phyloP scores from a whole-genome alignment of 768 basidiomycete genomes.

The Auriscalpium orientale region DNA sequence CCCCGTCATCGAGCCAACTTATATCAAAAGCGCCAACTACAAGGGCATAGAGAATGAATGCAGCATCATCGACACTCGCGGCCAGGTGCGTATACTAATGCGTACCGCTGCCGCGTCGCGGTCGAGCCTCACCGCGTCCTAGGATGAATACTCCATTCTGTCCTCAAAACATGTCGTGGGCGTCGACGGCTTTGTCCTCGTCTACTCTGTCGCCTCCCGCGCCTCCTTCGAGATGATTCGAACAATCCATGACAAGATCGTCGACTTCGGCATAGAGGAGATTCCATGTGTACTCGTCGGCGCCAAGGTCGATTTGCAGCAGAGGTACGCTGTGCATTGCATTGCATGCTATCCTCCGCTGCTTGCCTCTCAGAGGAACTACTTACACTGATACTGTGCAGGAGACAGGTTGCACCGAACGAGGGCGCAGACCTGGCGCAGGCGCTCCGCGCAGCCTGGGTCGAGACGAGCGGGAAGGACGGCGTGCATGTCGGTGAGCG shows the following conservation, averaged over 20 bases:
- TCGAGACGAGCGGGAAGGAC: constrained; percentile 85
- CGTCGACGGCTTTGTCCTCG: constrained; percentile 93
- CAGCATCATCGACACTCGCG: constrained; percentile 97
- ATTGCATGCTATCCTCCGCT: not conserved
- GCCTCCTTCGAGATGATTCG: constrained; percentile 93
- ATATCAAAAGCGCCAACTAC: constrained; percentile 77
- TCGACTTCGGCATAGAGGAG: constrained; percentile 74
- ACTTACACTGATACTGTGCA: no score
- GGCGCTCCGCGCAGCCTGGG: constrained; percentile 65
- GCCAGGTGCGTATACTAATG: constrained; percentile 74
- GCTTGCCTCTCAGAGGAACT: constrained; percentile 21
- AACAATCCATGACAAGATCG: constrained; percentile 89
- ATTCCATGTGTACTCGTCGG: constrained; percentile 95
- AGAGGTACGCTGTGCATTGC: constrained; percentile 45
- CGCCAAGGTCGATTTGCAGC: constrained; percentile 78
- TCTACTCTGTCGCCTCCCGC: constrained; percentile 89
- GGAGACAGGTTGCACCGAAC: constrained; percentile 66
- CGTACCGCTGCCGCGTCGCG: constrained; percentile 4
- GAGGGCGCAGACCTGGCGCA: constrained; percentile 74
- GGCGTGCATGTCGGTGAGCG: constrained; percentile 82
- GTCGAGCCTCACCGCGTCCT: constrained; percentile 4
- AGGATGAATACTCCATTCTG: constrained; percentile 96
- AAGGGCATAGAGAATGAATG: constrained; percentile 91
- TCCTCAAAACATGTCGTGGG: constrained; percentile 93
- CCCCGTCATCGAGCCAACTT: constrained; percentile 89